Base-by-base conservation (phyloP, 2,329 filamentous ascomycete species). In the Curvularia verruculosa region DNA sequence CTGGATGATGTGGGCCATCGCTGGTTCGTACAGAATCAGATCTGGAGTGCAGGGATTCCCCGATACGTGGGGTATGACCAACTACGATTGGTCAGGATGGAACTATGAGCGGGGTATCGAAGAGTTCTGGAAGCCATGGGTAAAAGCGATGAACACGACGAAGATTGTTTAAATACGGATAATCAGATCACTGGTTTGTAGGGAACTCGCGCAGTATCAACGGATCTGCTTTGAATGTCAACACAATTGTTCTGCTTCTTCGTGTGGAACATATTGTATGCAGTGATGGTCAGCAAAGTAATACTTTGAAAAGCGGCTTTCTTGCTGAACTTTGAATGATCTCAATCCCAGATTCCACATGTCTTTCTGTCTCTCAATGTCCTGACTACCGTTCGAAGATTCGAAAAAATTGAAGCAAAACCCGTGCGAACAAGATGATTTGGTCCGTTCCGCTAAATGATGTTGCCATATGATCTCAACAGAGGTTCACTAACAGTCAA, bases 121-220 rank as follows among this genome's bases (percentile, higher is more conserved):
- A 59, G 67, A 76, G 49, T 80, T 79, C 63, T 83, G 81, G 81
- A 82, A 81, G 74, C 81, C 81, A 2, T 83, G 81, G 81, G 75
- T 82, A 2, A 61, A 68, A 63, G 71, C 62, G 9, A 82, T 81
- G 80, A 68, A 68, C 41, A 53, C 56, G 29, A 71, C 67, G 5
- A 60, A 58, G 46, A 39, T 70, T 15, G 46, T 39, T 6, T 49
- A 5, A 49, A n/a, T 39, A 5, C 4, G n/a, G 34, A 39, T 39
- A 9, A 19, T 8, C n/a, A 28, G 7, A 7, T 18, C 15, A 12
- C 8, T 28, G n/a, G 15, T 13, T 28, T 5, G 8, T 18, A n/a
- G 19, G 12, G 21, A 15, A 18, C 34, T 15, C n/a, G 34, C 2
- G 12, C 34, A 5, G n/a, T 39, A 19, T 28, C 5, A 13, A 18